Percentiles rank a stretch among this genome's conserved stretches.
These are phyloP conservation scores for Gloeostereum incarnatum DNA, from an alignment of 768 basidiomycete genomes.

Conservation along the genomic window DNA sequence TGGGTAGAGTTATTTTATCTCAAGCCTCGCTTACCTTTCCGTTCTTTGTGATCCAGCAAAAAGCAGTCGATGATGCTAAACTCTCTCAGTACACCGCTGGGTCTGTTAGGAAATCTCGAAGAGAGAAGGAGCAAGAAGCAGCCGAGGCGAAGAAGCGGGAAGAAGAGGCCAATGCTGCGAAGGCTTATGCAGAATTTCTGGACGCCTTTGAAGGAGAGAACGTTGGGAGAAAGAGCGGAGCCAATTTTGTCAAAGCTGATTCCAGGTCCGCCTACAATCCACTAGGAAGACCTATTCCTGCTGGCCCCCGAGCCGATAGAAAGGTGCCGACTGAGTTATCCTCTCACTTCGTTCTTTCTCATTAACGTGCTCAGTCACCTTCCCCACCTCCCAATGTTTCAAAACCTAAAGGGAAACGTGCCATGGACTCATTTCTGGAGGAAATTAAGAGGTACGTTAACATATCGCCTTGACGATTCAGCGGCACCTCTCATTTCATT, in stretches of 20 bases:
- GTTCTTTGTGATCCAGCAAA: conserved; percentile 57
- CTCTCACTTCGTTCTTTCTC: conserved; percentile 3
- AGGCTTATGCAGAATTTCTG: conserved; percentile 77
- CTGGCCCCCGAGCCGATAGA: conserved; percentile 20
- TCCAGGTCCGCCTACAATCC: conserved; percentile 41
- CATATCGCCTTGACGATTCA: background rate
- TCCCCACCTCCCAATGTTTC: conserved; percentile 45
- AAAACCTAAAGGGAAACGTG: conserved; percentile 88
- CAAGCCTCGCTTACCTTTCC: conserved; percentile 52
- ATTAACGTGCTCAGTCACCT: conserved; percentile 30
- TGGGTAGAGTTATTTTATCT: conserved; percentile 60
- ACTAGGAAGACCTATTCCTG: conserved; percentile 18
- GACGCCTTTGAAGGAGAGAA: conserved; percentile 77
- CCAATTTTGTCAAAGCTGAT: conserved; percentile 54
- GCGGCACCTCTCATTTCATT: conserved; percentile 4
- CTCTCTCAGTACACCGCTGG: conserved; percentile 79
- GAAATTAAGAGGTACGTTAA: conserved; percentile 85
- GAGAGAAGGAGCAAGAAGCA: conserved; percentile 89
- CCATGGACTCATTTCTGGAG: conserved; percentile 93
- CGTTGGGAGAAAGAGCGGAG: conserved; percentile 33
- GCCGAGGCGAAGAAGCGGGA: conserved; percentile 84
- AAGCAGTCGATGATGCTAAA: conserved; percentile 79
- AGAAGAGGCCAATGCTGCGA: conserved; percentile 73
- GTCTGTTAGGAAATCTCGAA: conserved; percentile 79
- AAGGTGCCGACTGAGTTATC: conserved; percentile 17